These are phyloP conservation scores for Penicillium angulare DNA, from an alignment of 495 filamentous ascomycete genomes.

Conservation along the genomic window DNA sequence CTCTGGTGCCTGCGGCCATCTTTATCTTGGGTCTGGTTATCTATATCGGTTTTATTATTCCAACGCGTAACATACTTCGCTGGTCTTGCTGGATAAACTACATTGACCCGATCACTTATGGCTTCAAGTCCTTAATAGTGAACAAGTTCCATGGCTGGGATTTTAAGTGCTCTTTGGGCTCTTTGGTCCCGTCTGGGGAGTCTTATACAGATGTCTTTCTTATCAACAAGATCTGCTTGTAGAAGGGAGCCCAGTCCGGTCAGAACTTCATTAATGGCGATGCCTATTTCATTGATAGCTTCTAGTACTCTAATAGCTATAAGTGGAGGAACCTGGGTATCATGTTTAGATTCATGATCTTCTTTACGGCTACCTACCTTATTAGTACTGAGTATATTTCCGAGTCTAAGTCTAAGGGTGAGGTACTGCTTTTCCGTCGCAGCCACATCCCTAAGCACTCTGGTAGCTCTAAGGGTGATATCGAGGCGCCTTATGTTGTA, in stretches of 20 bases:
- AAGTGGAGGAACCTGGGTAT: conserved; percentile 85
- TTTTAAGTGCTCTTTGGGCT: conserved; percentile 63
- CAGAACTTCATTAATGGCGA: conserved; percentile 59
- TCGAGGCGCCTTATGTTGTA: conserved; percentile 21
- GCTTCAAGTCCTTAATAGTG: conserved; percentile 83
- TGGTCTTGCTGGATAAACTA: conserved; percentile 92
- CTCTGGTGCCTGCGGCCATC: conserved; percentile 77
- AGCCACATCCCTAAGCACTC: conserved; percentile 62
- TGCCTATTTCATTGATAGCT: conserved; percentile 58
- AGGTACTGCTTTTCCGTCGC: conserved; percentile 82
- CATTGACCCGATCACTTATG: conserved; percentile 79
- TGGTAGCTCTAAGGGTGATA: conserved; percentile 36
- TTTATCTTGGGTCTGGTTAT: conserved; percentile 81
- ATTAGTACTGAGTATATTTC: conserved; percentile 71
- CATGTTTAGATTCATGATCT: conserved; percentile 68
- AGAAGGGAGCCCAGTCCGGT: conserved; percentile 62
- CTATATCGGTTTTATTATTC: conserved; percentile 88
- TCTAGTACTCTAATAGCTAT: conserved; percentile 61
- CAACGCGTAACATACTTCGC: conserved; percentile 63
- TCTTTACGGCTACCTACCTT: conserved; percentile 66
- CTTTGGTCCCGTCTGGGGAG: conserved; percentile 55
- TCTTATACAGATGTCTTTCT: conserved; percentile 45
- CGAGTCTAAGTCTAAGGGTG: conserved; percentile 79
- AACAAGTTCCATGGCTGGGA: conserved; percentile 76
- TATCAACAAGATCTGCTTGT: conserved; percentile 55